A percentile compares a stretch with the other conserved stretches of the same genome.
These are phyloP conservation scores for Chaetomiaceae sp. DNA, from an alignment of 2,329 filamentous ascomycete genomes.

Conservation along the genomic window DNA sequence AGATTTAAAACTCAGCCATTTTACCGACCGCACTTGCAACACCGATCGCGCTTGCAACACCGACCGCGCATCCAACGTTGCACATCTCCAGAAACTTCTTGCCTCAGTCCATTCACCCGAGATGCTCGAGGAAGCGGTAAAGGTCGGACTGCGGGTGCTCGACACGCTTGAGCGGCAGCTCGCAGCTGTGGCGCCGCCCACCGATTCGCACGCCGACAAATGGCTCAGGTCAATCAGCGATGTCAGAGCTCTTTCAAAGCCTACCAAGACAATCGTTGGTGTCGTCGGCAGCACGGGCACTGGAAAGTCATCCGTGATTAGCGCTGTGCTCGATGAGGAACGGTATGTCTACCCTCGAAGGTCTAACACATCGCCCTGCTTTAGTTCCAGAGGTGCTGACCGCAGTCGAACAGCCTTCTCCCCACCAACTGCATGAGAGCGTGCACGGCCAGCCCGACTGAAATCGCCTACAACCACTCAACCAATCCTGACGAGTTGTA, in stretches of 20 bases:
- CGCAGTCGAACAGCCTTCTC: slow-evolving; percentile 38
- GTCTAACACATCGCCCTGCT: too few species aligned
- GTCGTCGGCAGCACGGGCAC: slow-evolving; percentile 58
- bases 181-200: not conserved
- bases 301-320: slow-evolving; percentile 60
- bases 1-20: too few species aligned
- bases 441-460: slow-evolving; percentile 57
- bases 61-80: too few species aligned
- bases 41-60: too few species aligned
- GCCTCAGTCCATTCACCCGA: not conserved
- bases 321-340: slow-evolving; percentile 58
- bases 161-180: slow-evolving; percentile 15
- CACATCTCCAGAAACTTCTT: slow-evolving; percentile 13
- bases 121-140: slow-evolving; percentile 16
- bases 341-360: slow-evolving; percentile 30
- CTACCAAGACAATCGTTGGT: slow-evolving; percentile 43
- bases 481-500: slow-evolving; percentile 37
- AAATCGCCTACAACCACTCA: slow-evolving; percentile 52
- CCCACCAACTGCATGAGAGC: slow-evolving; percentile 51
- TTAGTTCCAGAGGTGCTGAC: too few species aligned
- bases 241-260: slow-evolving; percentile 21
- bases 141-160: slow-evolving; percentile 11
- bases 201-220: slow-evolving; percentile 8
- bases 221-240: slow-evolving; percentile 20
- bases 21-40: too few species aligned